Evolutionary conservation across 305 asterid species (phyloP), one percentile per base, ranked within the genome.

Genomic region (Fraxinus angustifolia): DNA sequence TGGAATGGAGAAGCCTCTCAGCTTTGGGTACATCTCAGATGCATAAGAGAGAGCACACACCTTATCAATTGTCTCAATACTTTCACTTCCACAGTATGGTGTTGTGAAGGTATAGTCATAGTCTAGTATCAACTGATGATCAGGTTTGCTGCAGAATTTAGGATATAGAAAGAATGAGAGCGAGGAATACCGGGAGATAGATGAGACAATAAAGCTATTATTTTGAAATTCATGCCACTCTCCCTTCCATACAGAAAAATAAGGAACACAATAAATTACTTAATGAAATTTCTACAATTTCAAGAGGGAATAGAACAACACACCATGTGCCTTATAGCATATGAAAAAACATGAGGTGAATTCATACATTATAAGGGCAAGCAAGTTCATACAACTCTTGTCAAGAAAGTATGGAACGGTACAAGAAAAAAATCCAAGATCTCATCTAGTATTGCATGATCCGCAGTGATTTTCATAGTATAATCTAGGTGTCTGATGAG

Each of bases 31-130:
- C 78, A 76, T 58, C 70, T 62, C 60, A 75, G 75, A 74, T 77
- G 80, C 78, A 86, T 76, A 82, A 78, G 42, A 80, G 84, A 78
- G 77, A 77, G 79, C 73, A 76, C 89, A 84, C 78, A 96, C 99
- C 99, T 92, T 91, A 31, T 86, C 60, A 82, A 62, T 87, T 77
- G 76, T 80, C 83, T 91, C 92, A 38, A 90, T 83, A 83, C 77
- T 76, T 86, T 83, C 90, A 85, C 97, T 91, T 82, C 99, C 98
- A 77, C 88, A 77, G 82, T 94, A 96, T 76, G 97, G 99, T 76
- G 98, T 96, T 65, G 98, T 94, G 92, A 96, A 96, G 62, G 98
- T 96, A 85, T 94, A 96, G 83, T 96, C 99, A 85, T 94, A 96
- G 83, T 96, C 98, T 85, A 94, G 91, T 83, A 92, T 88, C 88